Evolutionary conservation across 768 basidiomycete genomes (phyloP).

Genomic region (Tylopilus plumbeoviolaceoides): DNA sequence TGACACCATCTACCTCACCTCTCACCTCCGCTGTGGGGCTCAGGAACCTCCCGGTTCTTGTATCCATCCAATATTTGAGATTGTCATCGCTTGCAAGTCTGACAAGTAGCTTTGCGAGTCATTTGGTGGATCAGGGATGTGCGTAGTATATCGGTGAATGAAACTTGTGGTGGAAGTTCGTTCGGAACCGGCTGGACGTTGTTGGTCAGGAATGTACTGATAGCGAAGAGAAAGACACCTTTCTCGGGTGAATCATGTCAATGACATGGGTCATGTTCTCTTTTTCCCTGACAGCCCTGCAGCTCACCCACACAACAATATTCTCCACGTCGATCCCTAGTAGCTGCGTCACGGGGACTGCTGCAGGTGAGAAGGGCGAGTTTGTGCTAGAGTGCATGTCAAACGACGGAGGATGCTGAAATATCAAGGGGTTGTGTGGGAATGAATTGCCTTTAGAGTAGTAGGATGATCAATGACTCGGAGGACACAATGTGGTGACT

Average conservation of each 20-base stretch:
- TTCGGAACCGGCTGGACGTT: constrained; percentile 32
- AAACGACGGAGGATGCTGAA: constrained; percentile 22
- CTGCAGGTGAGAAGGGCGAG: constrained; percentile 31
- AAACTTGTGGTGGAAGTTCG: constrained; percentile 36
- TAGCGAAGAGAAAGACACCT: too few species aligned
- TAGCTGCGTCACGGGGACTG: constrained; percentile 81
- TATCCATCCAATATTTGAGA: constrained; percentile 72
- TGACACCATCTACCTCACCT: constrained; percentile 56
- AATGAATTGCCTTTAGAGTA: constrained; percentile 65
- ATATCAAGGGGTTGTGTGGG: constrained; percentile 57
- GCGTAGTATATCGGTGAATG: constrained; percentile 68
- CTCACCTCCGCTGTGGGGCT: constrained; percentile 50
- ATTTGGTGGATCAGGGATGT: constrained; percentile 77
- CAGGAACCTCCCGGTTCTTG: constrained; percentile 44
- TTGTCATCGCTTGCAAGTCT: constrained; percentile 79
- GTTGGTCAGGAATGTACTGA: constrained; percentile 25
- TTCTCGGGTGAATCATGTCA: too few species aligned
- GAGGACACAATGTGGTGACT: constrained; percentile 91
- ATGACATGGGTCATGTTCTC: too few species aligned
- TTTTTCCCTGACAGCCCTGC: too few species aligned
- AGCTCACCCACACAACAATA: constrained; percentile 68
- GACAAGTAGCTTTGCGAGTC: constrained; percentile 86
- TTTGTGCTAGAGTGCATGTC: constrained; percentile 16
- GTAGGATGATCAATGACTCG: constrained; percentile 83
- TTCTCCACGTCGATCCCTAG: constrained; percentile 78